phyloP scores from a whole-genome alignment of 495 filamentous ascomycete species.

The Aspergillus nanangensis region DNA sequence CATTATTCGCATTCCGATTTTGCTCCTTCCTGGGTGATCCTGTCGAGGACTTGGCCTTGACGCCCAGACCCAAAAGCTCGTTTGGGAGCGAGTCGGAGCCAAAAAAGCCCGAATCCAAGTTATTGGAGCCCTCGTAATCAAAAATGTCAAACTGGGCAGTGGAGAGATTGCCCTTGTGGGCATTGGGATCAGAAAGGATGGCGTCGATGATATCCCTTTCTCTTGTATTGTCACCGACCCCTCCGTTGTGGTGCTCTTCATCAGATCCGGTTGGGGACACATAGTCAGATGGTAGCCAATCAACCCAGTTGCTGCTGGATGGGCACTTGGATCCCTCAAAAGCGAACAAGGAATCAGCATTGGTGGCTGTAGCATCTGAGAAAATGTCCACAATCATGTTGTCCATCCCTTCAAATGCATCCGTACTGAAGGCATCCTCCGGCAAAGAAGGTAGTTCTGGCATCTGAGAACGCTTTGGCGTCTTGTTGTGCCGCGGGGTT shows the following conservation, averaged over 20 bases:
- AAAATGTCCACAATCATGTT: conserved; percentile 42
- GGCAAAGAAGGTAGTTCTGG: conserved; percentile 16
- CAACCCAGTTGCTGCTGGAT: conserved; percentile 28
- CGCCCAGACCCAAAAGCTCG: conserved; percentile 18
- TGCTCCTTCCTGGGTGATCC: conserved; percentile 14
- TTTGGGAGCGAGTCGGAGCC: conserved; percentile 31
- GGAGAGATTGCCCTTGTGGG: conserved; percentile 24
- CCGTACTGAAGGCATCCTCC: conserved; percentile 19
- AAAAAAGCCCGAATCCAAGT: conserved; percentile 39
- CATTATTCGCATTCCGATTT: conserved; percentile 8
- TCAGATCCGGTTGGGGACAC: conserved; percentile 30
- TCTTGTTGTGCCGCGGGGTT: conserved; percentile 18
- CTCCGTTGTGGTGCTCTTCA: conserved; percentile 13
- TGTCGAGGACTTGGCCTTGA: conserved; percentile 18
- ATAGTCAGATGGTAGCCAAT: conserved; percentile 37
- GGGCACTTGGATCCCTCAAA: conserved; percentile 18
- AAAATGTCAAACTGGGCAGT: conserved; percentile 28
- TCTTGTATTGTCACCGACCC: conserved; percentile 20
- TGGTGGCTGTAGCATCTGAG: conserved; percentile 19
- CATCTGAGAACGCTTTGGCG: conserved; percentile 16
- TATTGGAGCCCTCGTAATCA: conserved; percentile 19
- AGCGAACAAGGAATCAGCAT: conserved; percentile 20
- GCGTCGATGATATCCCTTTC: conserved; percentile 37
- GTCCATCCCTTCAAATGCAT: conserved; percentile 28
- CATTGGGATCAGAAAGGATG: conserved; percentile 34